Conservation (phyloP, 2,329 filamentous ascomycete species). For the Sporothrix luriei region DNA sequence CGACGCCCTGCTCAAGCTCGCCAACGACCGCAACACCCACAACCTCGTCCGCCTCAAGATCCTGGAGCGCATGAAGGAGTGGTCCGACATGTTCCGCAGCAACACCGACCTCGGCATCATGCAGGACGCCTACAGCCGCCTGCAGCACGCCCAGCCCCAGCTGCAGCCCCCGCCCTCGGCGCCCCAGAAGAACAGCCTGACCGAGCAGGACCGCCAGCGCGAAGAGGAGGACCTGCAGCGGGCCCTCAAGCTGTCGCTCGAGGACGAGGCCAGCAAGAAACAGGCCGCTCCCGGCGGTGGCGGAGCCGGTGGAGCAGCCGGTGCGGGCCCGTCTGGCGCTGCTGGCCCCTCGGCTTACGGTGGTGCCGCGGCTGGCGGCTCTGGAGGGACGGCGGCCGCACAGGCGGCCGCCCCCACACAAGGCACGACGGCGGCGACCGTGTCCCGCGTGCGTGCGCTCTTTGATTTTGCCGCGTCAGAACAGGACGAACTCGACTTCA, state of each 20-base stretch:
- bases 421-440: conserved; percentile 92
- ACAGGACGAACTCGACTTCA: conserved; percentile 90
- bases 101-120: conserved; percentile 95
- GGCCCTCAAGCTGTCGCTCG: conserved; percentile 87
- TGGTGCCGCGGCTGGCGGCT: conserved; percentile 46
- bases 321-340: conserved; percentile 5
- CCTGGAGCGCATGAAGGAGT: conserved; percentile 92
- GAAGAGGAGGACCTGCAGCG: conserved; percentile 98
- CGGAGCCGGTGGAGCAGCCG: conserved; percentile 39
- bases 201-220: conserved; percentile 84
- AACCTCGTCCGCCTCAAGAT: conserved; percentile 97
- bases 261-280: conserved; percentile 74
- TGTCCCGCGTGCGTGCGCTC: conserved; percentile 88
- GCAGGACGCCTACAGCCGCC: conserved; percentile 87
- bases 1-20: conserved; percentile 85
- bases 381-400: not conserved
- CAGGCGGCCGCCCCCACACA: conserved; percentile 49
- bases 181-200: conserved; percentile 89
- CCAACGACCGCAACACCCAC: conserved; percentile 93
- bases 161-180: conserved; percentile 82
- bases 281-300: conserved; percentile 46
- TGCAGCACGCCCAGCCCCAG: conserved; percentile 84
- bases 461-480: conserved; percentile 96
- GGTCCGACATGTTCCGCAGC: conserved; percentile 89
- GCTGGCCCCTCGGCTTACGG: conserved; percentile 39